Evolutionary conservation across 2,329 filamentous ascomycete species (phyloP).

Genomic region (Aspergillus novoparasiticus): DNA sequence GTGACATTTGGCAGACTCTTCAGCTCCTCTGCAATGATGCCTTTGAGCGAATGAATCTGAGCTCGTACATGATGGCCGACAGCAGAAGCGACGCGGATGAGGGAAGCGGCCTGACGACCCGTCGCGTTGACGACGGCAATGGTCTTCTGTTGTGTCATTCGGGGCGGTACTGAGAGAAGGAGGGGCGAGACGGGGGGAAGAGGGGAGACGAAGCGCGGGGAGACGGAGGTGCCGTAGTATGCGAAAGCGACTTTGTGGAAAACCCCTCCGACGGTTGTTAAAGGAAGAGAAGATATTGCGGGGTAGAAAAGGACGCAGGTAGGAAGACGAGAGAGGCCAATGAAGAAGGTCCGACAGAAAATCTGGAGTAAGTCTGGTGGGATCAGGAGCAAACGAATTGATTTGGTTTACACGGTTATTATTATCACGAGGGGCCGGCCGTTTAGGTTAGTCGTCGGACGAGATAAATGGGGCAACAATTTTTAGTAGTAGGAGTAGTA

Average conservation of each 20-base stretch:
- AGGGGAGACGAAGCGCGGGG: conserved; percentile 3
- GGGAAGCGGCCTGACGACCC: conserved; percentile 90
- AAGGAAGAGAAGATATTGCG: conserved; percentile 15
- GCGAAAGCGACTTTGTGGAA: not conserved
- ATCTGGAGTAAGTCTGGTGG: conserved; percentile 15
- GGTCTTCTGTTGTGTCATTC: conserved; percentile 63
- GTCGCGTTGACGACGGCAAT: conserved; percentile 95
- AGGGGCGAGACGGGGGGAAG: not conserved
- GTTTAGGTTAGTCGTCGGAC: not conserved
- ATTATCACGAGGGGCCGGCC: conserved; percentile 5
- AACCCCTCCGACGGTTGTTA: not conserved
- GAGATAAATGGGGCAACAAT: conserved; percentile 1
- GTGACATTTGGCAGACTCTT: conserved; percentile 79
- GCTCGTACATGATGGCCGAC: conserved; percentile 92
- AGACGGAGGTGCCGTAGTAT: conserved; percentile 11
- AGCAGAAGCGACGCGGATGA: conserved; percentile 90
- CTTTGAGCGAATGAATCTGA: conserved; percentile 84
- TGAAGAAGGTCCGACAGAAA: conserved; percentile 16
- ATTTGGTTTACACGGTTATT: not conserved
- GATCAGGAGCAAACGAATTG: not conserved
- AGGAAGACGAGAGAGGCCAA: conserved; percentile 14
- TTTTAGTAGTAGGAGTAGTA: not conserved
- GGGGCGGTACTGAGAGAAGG: conserved; percentile 13
- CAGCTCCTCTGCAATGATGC: conserved; percentile 86
- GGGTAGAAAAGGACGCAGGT: conserved; percentile 20